Base-by-base conservation (phyloP, 1,284 basidiomycete species). In the Austropuccinia psidii region DNA sequence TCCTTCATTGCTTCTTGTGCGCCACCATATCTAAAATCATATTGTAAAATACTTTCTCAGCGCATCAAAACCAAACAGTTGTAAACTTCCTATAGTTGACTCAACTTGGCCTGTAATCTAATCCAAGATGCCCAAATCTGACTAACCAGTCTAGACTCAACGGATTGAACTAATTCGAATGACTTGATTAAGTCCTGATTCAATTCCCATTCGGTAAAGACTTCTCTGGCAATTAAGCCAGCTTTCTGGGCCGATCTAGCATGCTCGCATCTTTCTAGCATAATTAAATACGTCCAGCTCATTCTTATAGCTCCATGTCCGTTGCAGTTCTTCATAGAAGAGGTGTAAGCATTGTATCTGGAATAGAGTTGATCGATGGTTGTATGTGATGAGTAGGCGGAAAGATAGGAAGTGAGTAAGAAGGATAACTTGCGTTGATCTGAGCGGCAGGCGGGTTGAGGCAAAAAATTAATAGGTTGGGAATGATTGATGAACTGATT, bases 61-160 rank as follows among this genome's bases (percentile, higher is more conserved):
- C n/a, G 49, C 55, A 70, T 21, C 17, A 50, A 21, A 29, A 17
- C 39, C 27, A 70, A n/a, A 24, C n/a, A 47, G 13, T 37, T n/a
- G 37, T 29, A 27, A 21, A 50, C 41, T n/a, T n/a, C 17, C 29
- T 54, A 52, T 11, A 39, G 5, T 35, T 33, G 15, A 31, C 72
- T 58, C 52, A 73, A 73, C 72, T 66, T 73, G 3, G 72, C 72
- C 45, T 65, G 72, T 47, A 73, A 50, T 33, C 72, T 55, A 31
- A 73, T 73, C 72, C 72, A 73, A 49, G 61, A 39, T 6, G 72
- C 72, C 72, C 72, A 73, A 29, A 73, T 55, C 62, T 73, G 61
- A 58, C 72, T 73, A 7, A 66, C 45, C 31, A 73, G 50, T 58
- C 62, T 57, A 41, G 72, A 62, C 47, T 73, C 72, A 24, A 66